phyloP scores from a whole-genome alignment of 768 basidiomycete species.

The Pleurotus pulmonarius region DNA sequence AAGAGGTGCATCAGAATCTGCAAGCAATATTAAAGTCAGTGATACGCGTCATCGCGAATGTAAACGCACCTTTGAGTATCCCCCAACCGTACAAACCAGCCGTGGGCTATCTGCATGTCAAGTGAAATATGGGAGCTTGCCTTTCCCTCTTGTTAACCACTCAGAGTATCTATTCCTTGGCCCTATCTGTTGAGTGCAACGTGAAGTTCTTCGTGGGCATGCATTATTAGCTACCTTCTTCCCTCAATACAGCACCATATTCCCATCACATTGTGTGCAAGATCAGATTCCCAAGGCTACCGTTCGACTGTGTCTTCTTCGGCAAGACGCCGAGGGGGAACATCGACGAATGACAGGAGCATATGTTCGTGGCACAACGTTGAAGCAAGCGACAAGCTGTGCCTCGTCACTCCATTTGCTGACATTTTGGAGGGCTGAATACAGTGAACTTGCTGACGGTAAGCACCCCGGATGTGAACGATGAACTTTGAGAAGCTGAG shows the following conservation, averaged over 20 bases:
- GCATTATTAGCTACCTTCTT: too few species aligned
- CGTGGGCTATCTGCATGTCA: conserved; percentile 62
- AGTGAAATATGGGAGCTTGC: conserved; percentile 78
- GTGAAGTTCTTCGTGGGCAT: conserved; percentile 1
- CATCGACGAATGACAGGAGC: too few species aligned
- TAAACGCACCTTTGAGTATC: conserved; percentile 41
- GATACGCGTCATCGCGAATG: too few species aligned
- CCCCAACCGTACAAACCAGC: conserved; percentile 84
- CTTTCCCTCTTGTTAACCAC: conserved; percentile 83
- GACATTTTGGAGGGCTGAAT: conserved; percentile 18
- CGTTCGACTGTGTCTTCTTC: not conserved
- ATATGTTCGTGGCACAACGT: conserved; percentile 77
- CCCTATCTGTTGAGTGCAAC: not conserved
- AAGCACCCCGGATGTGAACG: not conserved
- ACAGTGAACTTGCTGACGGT: not conserved
- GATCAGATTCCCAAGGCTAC: conserved; percentile 26
- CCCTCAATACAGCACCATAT: too few species aligned
- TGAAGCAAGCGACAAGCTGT: too few species aligned
- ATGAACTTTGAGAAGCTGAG: too few species aligned
- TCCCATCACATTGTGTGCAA: too few species aligned
- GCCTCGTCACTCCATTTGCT: conserved; percentile 61
- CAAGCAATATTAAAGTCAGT: not conserved
- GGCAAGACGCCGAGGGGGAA: conserved; percentile 32
- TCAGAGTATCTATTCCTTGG: conserved; percentile 73
- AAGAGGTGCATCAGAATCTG: conserved; percentile 52